Base-by-base conservation (phyloP, 2,329 filamentous ascomycete genomes). In the Ophiostoma fasciatum region DNA sequence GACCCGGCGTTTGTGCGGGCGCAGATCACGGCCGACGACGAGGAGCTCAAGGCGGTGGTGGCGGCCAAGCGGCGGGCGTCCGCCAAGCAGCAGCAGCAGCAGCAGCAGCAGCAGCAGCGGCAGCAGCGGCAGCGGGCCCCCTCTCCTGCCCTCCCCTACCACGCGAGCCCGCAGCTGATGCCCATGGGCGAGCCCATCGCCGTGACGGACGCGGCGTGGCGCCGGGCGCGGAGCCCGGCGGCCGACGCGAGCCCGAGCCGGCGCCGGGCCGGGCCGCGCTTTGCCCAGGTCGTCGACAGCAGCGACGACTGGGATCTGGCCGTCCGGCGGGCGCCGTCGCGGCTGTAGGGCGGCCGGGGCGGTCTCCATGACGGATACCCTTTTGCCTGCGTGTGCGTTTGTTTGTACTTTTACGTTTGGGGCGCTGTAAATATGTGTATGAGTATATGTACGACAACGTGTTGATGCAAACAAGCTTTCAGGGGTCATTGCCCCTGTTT, bases 21-120 rank as follows among this genome's bases (percentile, higher is more conserved):
- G 0, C 90, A 98, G 55, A 90, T 94, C 46, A 73, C 75, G 6
- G 71, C 64, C 23, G 66, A 75, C 36, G 82, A 92, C 28, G 59
- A 70, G 20, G 87, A 94, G 51, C 61, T 96, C 2, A 66, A 66
- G 11, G 68, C 79, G 1, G 76, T 94, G 28, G 56, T 92, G 45
- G 79, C 71, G 42, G 68, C 76, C 1, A 54, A 65, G 37, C 66
- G 58, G 39, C 67, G 64, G 47, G 31, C 45, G 25, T 20, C 37
- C 45, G 15, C 33, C 36, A 28, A n/a, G n/a, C n/a, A n/a, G n/a
- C n/a, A n/a, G 19, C n/a, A 35, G 28, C 21, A 17, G 15, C 34
- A 12, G 6, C 25, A 11, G 13, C 30, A 7, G 13, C 33, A 5
- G 11, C 36, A 5, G 7, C 39, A 13, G 12, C 38, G 4, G 14